Percentiles rank a stretch among this genome's conserved stretches.
Conservation (phyloP, 2,329 filamentous ascomycete species). For the Cadophora sp. region DNA sequence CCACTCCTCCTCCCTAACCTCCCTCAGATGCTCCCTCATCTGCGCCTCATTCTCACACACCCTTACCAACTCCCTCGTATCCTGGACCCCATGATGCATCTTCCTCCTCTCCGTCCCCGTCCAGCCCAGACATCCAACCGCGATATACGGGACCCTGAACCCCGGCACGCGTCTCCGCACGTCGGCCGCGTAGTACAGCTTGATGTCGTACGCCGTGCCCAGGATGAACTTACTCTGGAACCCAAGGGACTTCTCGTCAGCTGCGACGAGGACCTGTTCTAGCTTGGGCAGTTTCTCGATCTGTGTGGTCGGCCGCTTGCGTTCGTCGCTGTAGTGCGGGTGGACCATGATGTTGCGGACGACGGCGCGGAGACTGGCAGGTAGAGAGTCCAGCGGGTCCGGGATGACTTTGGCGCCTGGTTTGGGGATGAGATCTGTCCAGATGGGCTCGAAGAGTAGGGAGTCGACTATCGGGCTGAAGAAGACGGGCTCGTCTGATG, state of each 20-base stretch:
- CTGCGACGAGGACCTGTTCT: conserved; percentile 31
- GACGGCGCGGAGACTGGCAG: conserved; percentile 20
- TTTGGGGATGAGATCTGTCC: conserved; percentile 22
- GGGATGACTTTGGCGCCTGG: background rate
- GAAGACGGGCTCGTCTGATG: conserved; percentile 16
- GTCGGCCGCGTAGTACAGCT: conserved; percentile 29
- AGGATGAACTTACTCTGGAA: conserved; percentile 34
- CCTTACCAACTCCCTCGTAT: conserved; percentile 33
- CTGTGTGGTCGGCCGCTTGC: conserved; percentile 25
- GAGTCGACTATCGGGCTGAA: conserved; percentile 31
- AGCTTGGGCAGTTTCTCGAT: conserved; percentile 28
- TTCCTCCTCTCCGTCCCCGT: conserved; percentile 29
- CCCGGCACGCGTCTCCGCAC: conserved; percentile 15
- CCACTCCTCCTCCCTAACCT: conserved; percentile 31
- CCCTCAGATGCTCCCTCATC: conserved; percentile 31
- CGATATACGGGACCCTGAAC: conserved; percentile 30
- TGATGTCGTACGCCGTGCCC: conserved; percentile 34
- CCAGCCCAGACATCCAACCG: conserved; percentile 37
- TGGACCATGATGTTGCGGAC: conserved; percentile 38
- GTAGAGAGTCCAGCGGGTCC: conserved; percentile 31
- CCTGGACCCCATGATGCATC: conserved; percentile 28
- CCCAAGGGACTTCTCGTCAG: conserved; percentile 36
- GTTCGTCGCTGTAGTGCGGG: conserved; percentile 33
- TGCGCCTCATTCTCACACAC: conserved; percentile 29
- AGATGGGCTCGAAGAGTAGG: conserved; percentile 36